Evolutionary conservation across 2,329 filamentous ascomycete genomes (phyloP).

Genomic region (Ophiocordyceps robertsii): DNA sequence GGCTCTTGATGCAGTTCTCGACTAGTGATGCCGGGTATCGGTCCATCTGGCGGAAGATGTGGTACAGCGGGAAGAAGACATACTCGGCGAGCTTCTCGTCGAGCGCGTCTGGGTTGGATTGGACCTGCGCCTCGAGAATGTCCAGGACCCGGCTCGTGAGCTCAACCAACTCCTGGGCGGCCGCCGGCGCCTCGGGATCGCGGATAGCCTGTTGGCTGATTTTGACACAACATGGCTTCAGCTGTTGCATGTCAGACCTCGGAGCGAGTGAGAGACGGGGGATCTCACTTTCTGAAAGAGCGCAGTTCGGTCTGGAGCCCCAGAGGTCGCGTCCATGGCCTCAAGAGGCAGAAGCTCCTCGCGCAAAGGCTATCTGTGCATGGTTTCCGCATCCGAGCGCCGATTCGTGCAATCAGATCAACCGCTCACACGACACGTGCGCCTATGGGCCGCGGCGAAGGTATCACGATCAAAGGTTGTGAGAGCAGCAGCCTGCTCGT

Average conservation of each 20-base stretch:
- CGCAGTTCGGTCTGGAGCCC: conserved; percentile 14
- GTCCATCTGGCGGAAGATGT: conserved; percentile 67
- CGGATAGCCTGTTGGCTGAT: conserved; percentile 44
- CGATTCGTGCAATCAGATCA: too few relatives aligned
- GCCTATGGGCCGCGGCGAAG: too few relatives aligned
- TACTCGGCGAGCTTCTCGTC: conserved; percentile 86
- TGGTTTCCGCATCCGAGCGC: background rate
- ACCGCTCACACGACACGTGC: too few relatives aligned
- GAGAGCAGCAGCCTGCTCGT: conserved; percentile 21
- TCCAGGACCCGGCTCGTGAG: conserved; percentile 30
- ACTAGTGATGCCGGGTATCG: conserved; percentile 57
- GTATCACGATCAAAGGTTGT: too few relatives aligned
- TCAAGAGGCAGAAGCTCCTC: conserved; percentile 1
- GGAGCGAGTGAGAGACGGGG: background rate
- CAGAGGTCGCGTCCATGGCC: conserved; percentile 7
- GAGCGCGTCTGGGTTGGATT: conserved; percentile 35
- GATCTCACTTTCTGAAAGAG: conserved; percentile 22
- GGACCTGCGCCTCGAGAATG: conserved; percentile 31
- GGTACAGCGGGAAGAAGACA: conserved; percentile 82
- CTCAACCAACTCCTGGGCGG: conserved; percentile 28
- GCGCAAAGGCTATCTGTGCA: background rate
- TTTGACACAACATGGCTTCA: conserved; percentile 48
- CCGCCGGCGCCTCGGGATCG: conserved; percentile 26
- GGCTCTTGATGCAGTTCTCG: conserved; percentile 64
- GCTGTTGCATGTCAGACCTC: conserved; percentile 22